Base-by-base conservation (phyloP, 176 grass and related monocot genomes). In the Elymus sibiricus region DNA sequence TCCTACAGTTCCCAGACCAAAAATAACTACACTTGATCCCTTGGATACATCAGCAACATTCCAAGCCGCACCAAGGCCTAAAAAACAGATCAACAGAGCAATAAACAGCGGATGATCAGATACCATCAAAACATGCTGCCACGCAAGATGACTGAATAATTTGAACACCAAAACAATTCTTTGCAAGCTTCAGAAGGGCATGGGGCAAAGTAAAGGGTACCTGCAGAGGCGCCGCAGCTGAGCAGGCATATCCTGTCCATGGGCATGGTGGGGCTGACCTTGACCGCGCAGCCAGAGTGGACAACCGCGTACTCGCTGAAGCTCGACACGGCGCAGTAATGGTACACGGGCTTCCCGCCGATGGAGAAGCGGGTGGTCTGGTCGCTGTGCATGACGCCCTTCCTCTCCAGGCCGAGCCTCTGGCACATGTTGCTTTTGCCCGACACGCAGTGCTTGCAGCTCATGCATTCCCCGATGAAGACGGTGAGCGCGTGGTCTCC, bases 391-490 rank as follows among this genome's bases (percentile, higher is more conserved):
- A 98, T 98, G 73, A 98, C 88, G 10, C 93, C 95, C 59, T 43
- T 98, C 79, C 93, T 93, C 78, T 95, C 95, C 88, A 98, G 58
- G 15, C 93, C 95, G 22, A 98, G 93, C 32, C 87, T 98, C 91
- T 92, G 93, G 91, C 95, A 98, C 84, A 98, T 95, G 84, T 98
- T 98, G 85, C 95, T 98, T 63, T 95, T 95, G 37, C 91, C 86
- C 5, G 93, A 98, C 26, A 83, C 17, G 16, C 95, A 98, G 61
- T 95, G 95, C 83, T 84, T 95, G 86, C 95, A 98, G 83, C 80
- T 94, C 86, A 81, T 82, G 73, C 95, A 98, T 43, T 98, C 95
- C 35, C 95, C 95, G 40, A 98, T 98, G 87, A 98, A 98, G 61
- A 95, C 91, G 9, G 93, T 98, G 27, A 98, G 89, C 14, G 90